These are phyloP conservation scores for Pleurotus ostreatus DNA, from an alignment of 768 basidiomycete genomes.

Conservation along the genomic window DNA sequence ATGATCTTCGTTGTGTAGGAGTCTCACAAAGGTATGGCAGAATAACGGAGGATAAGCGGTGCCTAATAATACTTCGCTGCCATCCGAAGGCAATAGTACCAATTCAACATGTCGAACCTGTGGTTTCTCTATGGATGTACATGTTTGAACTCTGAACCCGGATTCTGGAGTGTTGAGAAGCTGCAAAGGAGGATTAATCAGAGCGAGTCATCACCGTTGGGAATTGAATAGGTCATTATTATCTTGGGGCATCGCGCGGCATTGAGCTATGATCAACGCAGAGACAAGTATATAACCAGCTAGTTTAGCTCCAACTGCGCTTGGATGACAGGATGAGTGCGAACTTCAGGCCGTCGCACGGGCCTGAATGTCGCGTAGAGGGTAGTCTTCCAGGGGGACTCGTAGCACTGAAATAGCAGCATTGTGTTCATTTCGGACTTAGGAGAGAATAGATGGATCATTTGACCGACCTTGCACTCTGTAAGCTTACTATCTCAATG, in stretches of 20 bases:
- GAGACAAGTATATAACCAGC: slow-evolving; percentile 27
- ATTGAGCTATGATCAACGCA: slow-evolving; percentile 27
- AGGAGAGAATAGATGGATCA: background rate
- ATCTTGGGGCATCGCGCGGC: slow-evolving; percentile 10
- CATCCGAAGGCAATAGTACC: too few relatives aligned
- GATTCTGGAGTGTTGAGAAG: too few relatives aligned
- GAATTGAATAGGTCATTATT: background rate
- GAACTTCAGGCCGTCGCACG: slow-evolving; percentile 3
- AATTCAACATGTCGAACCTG: too few relatives aligned
- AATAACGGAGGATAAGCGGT: too few relatives aligned
- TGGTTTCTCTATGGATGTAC: too few relatives aligned
- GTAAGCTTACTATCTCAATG: background rate
- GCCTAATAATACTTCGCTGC: too few relatives aligned
- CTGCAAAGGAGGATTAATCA: too few relatives aligned
- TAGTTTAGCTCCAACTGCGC: slow-evolving; percentile 20
- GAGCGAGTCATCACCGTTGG: too few relatives aligned
- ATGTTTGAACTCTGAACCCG: too few relatives aligned
- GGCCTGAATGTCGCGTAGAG: slow-evolving; percentile 10
- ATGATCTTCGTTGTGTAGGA: too few relatives aligned
- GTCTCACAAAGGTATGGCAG: too few relatives aligned
- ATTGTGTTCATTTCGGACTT: too few relatives aligned
- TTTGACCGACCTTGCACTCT: background rate
- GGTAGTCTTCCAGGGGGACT: background rate
- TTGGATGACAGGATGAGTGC: slow-evolving; percentile 5
- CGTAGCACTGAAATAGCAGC: slow-evolving; percentile 6